Conservation (phyloP, 2,329 filamentous ascomycete genomes). For the Sporothrix inflata region DNA sequence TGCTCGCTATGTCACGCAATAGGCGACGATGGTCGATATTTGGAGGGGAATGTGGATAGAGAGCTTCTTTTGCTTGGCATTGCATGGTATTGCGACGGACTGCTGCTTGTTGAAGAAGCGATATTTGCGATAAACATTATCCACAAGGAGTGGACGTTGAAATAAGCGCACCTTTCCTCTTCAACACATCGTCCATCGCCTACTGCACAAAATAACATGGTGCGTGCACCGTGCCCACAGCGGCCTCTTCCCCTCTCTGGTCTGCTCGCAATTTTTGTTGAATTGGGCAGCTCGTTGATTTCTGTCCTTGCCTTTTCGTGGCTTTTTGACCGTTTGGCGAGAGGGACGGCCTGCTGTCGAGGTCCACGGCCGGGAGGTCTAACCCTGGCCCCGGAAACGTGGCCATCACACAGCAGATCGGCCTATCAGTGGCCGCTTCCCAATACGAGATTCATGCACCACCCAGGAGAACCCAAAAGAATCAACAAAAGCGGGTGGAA, state of each 20-base stretch:
- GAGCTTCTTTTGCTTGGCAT: neutral
- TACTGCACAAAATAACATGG: constrained; percentile 16
- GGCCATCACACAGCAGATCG: constrained; percentile 17
- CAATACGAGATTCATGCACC: constrained; percentile 21
- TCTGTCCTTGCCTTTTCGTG: neutral
- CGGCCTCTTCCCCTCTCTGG: neutral
- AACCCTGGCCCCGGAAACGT: constrained; percentile 6
- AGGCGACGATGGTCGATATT: neutral
- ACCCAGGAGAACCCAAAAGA: neutral
- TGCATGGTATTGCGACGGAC: neutral
- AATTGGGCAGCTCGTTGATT: neutral
- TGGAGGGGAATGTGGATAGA: neutral
- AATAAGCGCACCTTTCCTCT: constrained; percentile 13
- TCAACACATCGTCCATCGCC: neutral
- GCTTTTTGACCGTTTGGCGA: too few species aligned
- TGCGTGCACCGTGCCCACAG: constrained; percentile 1
- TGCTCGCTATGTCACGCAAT: neutral
- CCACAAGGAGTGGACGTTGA: constrained; percentile 1
- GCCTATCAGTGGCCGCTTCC: neutral
- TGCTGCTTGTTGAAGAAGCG: constrained; percentile 5
- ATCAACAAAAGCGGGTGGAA: neutral
- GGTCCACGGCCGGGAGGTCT: neutral
- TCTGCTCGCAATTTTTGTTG: neutral
- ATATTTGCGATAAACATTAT: neutral
- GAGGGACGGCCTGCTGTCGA: neutral